These are phyloP conservation scores for Vitis rotundifolia DNA, from an alignment of 164 flowering plant genomes.

Conservation along the genomic window DNA sequence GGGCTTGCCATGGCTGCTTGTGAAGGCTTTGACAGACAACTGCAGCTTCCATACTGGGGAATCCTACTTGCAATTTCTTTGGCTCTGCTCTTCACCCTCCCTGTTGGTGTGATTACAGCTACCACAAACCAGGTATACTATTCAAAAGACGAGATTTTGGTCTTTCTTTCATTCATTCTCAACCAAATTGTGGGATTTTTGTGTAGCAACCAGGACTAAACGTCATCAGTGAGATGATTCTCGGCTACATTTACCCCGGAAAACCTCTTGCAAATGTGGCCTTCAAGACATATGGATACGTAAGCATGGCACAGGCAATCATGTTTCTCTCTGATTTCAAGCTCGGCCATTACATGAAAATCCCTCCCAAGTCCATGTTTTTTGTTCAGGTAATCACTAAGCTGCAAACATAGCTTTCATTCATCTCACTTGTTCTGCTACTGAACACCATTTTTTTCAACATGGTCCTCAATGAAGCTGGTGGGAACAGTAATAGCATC, in stretches of 20 bases:
- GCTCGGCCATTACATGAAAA: constrained; percentile 78
- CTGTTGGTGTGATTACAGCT: constrained; percentile 55
- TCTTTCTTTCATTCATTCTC: not conserved
- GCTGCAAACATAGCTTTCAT: not conserved
- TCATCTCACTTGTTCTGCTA: no score
- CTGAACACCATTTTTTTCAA: no score
- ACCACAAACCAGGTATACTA: constrained; percentile 51
- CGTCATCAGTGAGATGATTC: constrained; percentile 62
- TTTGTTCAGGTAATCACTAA: constrained; percentile 54
- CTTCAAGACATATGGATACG: constrained; percentile 62
- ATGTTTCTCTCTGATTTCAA: constrained; percentile 62
- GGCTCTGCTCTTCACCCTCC: constrained; percentile 54
- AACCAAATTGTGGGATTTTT: not conserved
- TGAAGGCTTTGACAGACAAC: constrained; percentile 40
- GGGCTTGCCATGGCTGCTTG: constrained; percentile 39
- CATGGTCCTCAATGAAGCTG: constrained; percentile 25
- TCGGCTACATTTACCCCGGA: constrained; percentile 66
- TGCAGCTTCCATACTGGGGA: constrained; percentile 77
- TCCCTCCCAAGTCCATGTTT: constrained; percentile 75
- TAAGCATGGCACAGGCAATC: constrained; percentile 55
- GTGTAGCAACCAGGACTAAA: constrained; percentile 57
- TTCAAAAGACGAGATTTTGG: not conserved
- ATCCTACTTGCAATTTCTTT: constrained; percentile 38
- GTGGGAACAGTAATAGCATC: constrained; percentile 58
- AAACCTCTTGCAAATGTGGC: constrained; percentile 60